Evolutionary conservation across 371 early-diverging fungal species (phyloP), one percentile per base, ranked within the genome.

Genomic region (Sporodiniella umbellata): DNA sequence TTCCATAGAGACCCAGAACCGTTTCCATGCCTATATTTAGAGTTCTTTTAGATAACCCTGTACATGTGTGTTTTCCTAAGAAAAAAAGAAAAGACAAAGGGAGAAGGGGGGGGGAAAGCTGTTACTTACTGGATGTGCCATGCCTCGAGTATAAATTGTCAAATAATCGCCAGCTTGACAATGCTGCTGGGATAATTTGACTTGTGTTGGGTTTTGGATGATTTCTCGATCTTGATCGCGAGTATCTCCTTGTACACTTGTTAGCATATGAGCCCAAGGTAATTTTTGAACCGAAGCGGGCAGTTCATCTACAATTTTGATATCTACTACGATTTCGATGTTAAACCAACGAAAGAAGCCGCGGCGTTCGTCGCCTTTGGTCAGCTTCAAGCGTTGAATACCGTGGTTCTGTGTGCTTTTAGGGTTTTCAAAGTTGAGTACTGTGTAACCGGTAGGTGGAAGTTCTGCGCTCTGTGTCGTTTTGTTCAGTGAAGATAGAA

Each of bases 141-240:
- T 26, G 23, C 61, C 53, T 56, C 61, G 40, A 8, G 61, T 61
- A 45, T 61, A 61, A 3, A 61, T 23, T 0, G 61, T 61, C 14
- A 61, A 38, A 35, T 52, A 61, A 19, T 61, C 61, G 4, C 61
- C 61, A 8, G 23, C 8, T 23, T n/a, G 44, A 42, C 61, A 61
- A 31, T 61, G 45, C 12, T 31, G 25, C 40, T 48, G 56, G 6
- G 61, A 55, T 2, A 44, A 11, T n/a, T 30, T 18, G 1, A 53
- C 38, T 15, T 52, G 42, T 8, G 10, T 40, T 2, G 50, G 38
- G n/a, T 48, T 25, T 3, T 45, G 40, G 3, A 42, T 15, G 5
- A 52, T 33, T 4, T 38, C 37, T 22, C 42, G 30, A 3, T 43
- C 48, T 30, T 19, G 38, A 31, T 28, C 19, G 21, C 10, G 10